These are phyloP conservation scores for Phaseolus lunatus DNA, from an alignment of 306 rosid genomes.

Conservation along the genomic window DNA sequence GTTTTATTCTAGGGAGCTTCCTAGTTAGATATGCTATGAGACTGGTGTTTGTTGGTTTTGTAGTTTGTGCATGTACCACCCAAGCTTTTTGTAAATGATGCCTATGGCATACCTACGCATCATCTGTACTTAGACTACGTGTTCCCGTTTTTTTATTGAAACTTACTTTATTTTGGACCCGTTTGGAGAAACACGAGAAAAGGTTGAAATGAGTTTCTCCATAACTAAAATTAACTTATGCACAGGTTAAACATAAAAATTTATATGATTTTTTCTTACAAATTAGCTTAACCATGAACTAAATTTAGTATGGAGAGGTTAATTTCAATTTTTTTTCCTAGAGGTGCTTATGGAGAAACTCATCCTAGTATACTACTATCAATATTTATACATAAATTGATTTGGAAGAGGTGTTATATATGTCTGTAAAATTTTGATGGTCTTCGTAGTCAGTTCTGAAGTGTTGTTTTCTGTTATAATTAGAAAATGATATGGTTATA, in stretches of 20 bases:
- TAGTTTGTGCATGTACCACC: background rate
- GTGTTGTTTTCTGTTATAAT: background rate
- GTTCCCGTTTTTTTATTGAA: background rate
- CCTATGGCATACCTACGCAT: background rate
- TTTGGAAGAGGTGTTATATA: background rate
- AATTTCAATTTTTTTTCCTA: no score
- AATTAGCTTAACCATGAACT: no score
- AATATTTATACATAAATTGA: background rate
- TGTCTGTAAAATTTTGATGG: background rate
- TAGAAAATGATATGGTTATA: conserved; percentile 24
- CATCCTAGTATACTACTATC: no score
- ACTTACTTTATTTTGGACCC: background rate
- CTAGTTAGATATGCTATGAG: background rate
- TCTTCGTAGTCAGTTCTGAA: background rate
- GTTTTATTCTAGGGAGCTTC: background rate
- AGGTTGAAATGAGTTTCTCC: no score
- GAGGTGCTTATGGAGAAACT: no score
- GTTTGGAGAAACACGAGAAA: no score
- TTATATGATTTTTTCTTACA: no score
- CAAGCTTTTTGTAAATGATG: background rate
- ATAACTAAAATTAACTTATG: no score
- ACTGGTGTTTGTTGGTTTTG: conserved; percentile 4
- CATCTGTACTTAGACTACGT: background rate
- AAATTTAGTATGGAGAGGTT: no score
- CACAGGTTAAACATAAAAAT: no score